phyloP scores from a whole-genome alignment of 2,329 filamentous ascomycete species.

The Xylariaceae sp. region DNA sequence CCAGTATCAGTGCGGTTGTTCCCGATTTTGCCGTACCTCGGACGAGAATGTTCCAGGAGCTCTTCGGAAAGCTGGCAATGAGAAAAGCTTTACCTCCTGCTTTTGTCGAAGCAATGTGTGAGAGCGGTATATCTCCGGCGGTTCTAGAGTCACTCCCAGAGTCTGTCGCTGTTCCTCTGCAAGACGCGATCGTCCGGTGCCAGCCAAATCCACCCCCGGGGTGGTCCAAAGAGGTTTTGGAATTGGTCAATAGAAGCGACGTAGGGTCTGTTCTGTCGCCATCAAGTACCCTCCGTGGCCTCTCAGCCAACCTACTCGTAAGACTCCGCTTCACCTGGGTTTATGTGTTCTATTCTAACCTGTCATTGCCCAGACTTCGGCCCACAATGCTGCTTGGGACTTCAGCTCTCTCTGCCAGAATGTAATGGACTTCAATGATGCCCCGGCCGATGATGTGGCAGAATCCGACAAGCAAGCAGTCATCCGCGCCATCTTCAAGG shows the following conservation, averaged over 20 bases:
- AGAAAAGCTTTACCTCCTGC: conserved; percentile 44
- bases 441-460: conserved; percentile 67
- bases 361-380: conserved; percentile 42
- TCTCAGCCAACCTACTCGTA: conserved; percentile 35
- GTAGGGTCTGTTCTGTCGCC: conserved; percentile 58
- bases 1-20: conserved; percentile 13
- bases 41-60: conserved; percentile 60
- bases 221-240: conserved; percentile 66
- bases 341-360: conserved; percentile 16
- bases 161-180: conserved; percentile 69
- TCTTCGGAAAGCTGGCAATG: conserved; percentile 52
- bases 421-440: conserved; percentile 50
- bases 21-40: conserved; percentile 47
- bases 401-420: conserved; percentile 69
- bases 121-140: conserved; percentile 57
- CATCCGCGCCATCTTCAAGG: conserved; percentile 79
- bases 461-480: conserved; percentile 78
- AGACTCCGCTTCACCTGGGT: too few relatives aligned
- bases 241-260: conserved; percentile 74
- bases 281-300: conserved; percentile 28
- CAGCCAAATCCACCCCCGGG: conserved; percentile 72
- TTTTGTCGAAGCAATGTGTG: conserved; percentile 66
- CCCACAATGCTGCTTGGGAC: conserved; percentile 64
- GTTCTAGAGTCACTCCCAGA: conserved; percentile 81
- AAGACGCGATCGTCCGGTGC: conserved; percentile 77